These are phyloP conservation scores for Colletotrichum chrysophilum DNA, from an alignment of 2,329 filamentous ascomycete genomes.

Conservation along the genomic window DNA sequence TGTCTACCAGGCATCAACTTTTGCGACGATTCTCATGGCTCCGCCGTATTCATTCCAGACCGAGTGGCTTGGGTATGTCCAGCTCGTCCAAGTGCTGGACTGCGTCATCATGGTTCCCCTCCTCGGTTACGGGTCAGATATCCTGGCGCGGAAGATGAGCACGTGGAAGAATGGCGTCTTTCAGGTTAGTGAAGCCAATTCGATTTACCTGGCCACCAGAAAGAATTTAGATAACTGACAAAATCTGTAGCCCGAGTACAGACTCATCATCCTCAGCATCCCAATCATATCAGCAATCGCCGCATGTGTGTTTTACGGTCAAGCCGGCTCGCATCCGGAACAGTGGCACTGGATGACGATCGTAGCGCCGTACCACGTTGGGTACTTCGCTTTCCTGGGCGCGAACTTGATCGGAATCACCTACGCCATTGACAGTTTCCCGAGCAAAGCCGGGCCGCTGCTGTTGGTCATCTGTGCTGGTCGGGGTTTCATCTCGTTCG, in stretches of 20 bases:
- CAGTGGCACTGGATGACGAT: constrained; percentile 25
- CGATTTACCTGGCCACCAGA: neutral
- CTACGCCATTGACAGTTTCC: constrained; percentile 30
- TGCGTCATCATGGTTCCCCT: constrained; percentile 23
- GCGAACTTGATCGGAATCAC: constrained; percentile 31
- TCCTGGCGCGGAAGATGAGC: neutral
- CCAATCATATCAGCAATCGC: constrained; percentile 41
- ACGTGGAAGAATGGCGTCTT: neutral
- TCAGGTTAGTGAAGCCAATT: neutral
- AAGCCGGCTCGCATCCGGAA: constrained; percentile 36
- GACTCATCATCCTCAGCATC: constrained; percentile 38
- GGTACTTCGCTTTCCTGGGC: constrained; percentile 30
- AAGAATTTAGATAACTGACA: neutral
- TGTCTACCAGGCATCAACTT: constrained; percentile 27
- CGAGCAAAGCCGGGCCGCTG: constrained; percentile 30
- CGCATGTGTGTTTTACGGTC: constrained; percentile 41
- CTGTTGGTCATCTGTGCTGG: constrained; percentile 28
- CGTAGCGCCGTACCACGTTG: constrained; percentile 21
- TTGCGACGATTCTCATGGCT: constrained; percentile 23
- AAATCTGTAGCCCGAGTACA: constrained; percentile 38
- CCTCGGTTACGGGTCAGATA: constrained; percentile 25
- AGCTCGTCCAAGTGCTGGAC: constrained; percentile 24
- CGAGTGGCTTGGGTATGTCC: constrained; percentile 23
- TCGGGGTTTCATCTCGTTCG: constrained; percentile 29
- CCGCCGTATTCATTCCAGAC: constrained; percentile 23